These are phyloP conservation scores for Flaveria bidentis DNA, from an alignment of 129 eudicot genomes.

Conservation along the genomic window DNA sequence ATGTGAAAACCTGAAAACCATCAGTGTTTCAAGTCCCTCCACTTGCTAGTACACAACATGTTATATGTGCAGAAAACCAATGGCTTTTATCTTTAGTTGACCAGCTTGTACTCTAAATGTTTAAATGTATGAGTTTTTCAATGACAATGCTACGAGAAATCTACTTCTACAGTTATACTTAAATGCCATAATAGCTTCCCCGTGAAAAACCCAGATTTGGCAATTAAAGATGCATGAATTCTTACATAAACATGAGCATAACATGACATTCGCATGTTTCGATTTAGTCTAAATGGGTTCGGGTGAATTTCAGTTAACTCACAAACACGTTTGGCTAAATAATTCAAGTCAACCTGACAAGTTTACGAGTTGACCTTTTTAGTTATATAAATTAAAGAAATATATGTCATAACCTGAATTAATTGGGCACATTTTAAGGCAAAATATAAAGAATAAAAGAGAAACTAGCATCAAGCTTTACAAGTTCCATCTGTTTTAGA, in stretches of 20 bases:
- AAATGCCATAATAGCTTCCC: background rate
- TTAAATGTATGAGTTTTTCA: conserved; percentile 17
- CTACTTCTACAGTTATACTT: background rate
- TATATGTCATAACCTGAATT: background rate
- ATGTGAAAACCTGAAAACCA: conserved; percentile 28
- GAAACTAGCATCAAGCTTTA: too few relatives aligned
- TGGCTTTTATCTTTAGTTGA: conserved; percentile 28
- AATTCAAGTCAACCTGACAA: too few relatives aligned
- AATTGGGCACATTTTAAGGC: too few relatives aligned
- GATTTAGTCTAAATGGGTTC: background rate
- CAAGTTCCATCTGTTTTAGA: too few relatives aligned
- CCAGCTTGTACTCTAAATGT: conserved; percentile 19
- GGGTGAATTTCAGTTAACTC: background rate
- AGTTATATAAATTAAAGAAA: background rate
- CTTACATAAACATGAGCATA: too few relatives aligned
- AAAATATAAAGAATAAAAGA: too few relatives aligned
- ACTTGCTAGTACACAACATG: conserved; percentile 26
- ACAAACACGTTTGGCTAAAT: background rate
- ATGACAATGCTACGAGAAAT: conserved; percentile 7
- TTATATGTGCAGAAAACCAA: conserved; percentile 22
- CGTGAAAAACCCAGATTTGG: conserved; percentile 11
- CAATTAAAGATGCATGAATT: background rate
- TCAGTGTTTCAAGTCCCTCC: conserved; percentile 16
- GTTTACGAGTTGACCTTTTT: too few relatives aligned
- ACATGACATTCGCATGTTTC: background rate